Conservation (phyloP, 2,329 filamentous ascomycete species). For the Fusarium lateritium region DNA sequence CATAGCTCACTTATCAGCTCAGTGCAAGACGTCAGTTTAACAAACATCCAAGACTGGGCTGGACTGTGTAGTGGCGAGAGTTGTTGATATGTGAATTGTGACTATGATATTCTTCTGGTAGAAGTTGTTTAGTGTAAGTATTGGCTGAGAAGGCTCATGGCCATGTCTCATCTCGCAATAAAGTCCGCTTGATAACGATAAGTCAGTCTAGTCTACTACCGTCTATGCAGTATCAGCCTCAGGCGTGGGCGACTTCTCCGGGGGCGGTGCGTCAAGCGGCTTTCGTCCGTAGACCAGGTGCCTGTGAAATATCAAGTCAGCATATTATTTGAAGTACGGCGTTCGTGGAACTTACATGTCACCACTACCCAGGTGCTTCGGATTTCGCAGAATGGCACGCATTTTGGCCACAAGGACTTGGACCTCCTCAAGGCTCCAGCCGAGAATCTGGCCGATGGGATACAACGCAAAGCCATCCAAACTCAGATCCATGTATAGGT, state of each 20-base stretch:
- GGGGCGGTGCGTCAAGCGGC: not conserved
- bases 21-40: too few species aligned
- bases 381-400: constrained; percentile 15
- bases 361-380: constrained; percentile 2
- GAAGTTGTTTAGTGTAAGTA: too few species aligned
- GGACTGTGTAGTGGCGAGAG: too few species aligned
- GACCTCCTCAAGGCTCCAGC: constrained; percentile 20
- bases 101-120: too few species aligned
- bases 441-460: constrained; percentile 24
- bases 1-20: too few species aligned
- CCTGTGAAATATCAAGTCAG: constrained; percentile 5
- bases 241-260: not conserved
- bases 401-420: constrained; percentile 22
- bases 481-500: constrained; percentile 32
- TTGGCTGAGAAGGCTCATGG: too few species aligned
- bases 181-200: not conserved
- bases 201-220: not conserved
- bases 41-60: too few species aligned
- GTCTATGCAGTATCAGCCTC: not conserved
- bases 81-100: too few species aligned
- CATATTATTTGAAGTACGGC: not conserved
- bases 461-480: constrained; percentile 25
- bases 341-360: constrained; percentile 9
- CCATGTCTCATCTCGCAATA: not conserved
- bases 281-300: constrained; percentile 25